Evolutionary conservation across 75 land plant species (phyloP).

Genomic region (Picea sitchensis): DNA sequence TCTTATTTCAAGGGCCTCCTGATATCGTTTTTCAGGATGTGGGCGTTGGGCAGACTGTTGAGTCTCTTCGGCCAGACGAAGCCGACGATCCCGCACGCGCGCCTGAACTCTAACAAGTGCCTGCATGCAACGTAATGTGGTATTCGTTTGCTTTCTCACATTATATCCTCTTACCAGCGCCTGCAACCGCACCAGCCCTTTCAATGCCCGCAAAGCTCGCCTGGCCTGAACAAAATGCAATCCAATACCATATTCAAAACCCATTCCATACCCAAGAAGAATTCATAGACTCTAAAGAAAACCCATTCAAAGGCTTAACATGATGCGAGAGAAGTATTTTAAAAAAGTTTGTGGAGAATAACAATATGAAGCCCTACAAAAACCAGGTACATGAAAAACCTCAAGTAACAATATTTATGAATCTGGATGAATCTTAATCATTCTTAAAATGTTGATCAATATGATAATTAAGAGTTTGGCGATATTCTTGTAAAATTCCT

Average conservation of each 20-base stretch:
- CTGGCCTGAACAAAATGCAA: constrained; percentile 53
- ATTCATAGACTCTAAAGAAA: neutral
- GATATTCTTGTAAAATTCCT: too few relatives aligned
- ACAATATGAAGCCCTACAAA: too few relatives aligned
- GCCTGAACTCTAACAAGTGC: constrained; percentile 89
- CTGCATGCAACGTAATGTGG: constrained; percentile 82
- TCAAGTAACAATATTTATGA: too few relatives aligned
- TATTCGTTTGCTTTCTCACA: constrained; percentile 76
- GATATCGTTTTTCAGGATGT: constrained; percentile 36
- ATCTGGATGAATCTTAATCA: too few relatives aligned
- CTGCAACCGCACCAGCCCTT: constrained; percentile 85
- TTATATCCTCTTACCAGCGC: constrained; percentile 89
- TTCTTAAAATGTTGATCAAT: too few relatives aligned
- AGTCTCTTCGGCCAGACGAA: constrained; percentile 64
- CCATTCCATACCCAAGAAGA: too few relatives aligned
- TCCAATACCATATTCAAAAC: neutral
- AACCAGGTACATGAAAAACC: too few relatives aligned
- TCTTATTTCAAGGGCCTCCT: constrained; percentile 45
- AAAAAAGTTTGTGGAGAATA: neutral
- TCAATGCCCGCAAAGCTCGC: constrained; percentile 83
- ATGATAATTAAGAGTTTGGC: too few relatives aligned
- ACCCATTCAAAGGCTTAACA: neutral
- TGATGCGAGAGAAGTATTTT: neutral
- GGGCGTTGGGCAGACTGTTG: constrained; percentile 34
- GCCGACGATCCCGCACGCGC: constrained; percentile 61